A percentile compares a stretch with the other conserved stretches of the same genome.
Evolutionary conservation across 78 protist genomes (phyloP).

Genomic region (Planoprotostelium fungivorum): DNA sequence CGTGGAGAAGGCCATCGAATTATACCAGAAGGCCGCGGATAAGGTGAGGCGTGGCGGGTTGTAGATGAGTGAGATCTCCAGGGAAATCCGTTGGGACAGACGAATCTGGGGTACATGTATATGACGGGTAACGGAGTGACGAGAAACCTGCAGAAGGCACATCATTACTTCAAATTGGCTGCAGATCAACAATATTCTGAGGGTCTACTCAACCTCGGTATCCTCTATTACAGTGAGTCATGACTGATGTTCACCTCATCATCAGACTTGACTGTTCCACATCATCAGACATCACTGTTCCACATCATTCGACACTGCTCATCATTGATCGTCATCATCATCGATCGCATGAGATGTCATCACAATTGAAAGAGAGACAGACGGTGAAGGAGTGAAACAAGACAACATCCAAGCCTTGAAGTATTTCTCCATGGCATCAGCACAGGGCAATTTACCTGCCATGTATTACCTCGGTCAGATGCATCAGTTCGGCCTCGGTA

Average conservation of each 20-base stretch:
- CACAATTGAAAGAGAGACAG: too few relatives aligned
- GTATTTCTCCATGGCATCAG: slow-evolving; percentile 29
- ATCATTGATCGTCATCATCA: too few relatives aligned
- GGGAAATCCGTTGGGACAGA: slow-evolving; percentile 28
- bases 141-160: slow-evolving; percentile 28
- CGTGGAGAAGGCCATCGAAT: slow-evolving; percentile 40
- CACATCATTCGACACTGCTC: too few relatives aligned
- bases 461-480: slow-evolving; percentile 47
- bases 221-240: slow-evolving; percentile 19
- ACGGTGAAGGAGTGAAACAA: slow-evolving; percentile 17
- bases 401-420: slow-evolving; percentile 41
- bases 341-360: too few relatives aligned
- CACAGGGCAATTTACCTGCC: slow-evolving; percentile 39
- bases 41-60: background rate
- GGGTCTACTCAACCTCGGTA: slow-evolving; percentile 63
- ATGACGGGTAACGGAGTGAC: slow-evolving; percentile 45
- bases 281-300: too few relatives aligned
- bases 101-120: slow-evolving; percentile 41
- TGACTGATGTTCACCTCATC: too few relatives aligned
- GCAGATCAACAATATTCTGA: slow-evolving; percentile 58
- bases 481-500: slow-evolving; percentile 17
- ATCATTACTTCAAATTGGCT: slow-evolving; percentile 14
- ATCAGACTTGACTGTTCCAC: too few relatives aligned
- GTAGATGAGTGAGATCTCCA: background rate
- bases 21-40: slow-evolving; percentile 40